Base-by-base conservation (phyloP, 2,329 filamentous ascomycete genomes). In the Claviceps quebecensis region DNA sequence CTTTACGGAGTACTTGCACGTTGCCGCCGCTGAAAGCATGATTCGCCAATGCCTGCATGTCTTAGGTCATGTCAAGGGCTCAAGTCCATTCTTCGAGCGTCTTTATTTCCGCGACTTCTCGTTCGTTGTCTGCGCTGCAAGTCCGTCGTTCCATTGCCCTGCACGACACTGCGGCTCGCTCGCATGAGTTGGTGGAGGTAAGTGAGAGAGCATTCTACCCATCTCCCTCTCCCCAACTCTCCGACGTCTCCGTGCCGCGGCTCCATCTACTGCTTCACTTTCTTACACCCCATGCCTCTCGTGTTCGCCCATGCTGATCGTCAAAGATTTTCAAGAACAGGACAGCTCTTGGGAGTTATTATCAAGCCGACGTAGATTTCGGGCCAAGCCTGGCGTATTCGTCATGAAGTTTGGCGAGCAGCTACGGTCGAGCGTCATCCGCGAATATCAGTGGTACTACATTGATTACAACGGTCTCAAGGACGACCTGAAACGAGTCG, bases 361-460 rank as follows among this genome's bases (percentile, higher is more conserved):
- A 53, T 63, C 60, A 53, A 64, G 60, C 58, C 51, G 54, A 49
- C 57, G 57, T 50, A 58, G 48, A 48, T 67, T 65, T 61, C 65
- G 60, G 57, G 65, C 71, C 56, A 63, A 65, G 37, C 77, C 75
- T 45, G 76, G 77, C 54, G 66, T 74, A 56, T 65, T 80, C 70
- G 72, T 78, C 72, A 84, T 84, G 80, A 84, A 84, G 77, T 98
- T 97, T 76, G 93, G 93, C 67, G 87, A 96, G 71, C 90, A 98
- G 77, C 82, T 98, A 63, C 88, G 88, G 57, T 91, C 88, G 63
- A 96, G 90, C 66, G 79, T 95, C 64, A 95, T 97, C 70, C 89
- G 87, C 74, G 90, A 97, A 72, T 98, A 94, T 73, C 84, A 90
- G 68, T 95, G 90, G 83, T 88, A 95, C 74, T 98, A 98, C 72